Evolutionary conservation across 805 yeast genomes (phyloP), one percentile per base, ranked within the genome.

Genomic region (Priceomyces carsonii): DNA sequence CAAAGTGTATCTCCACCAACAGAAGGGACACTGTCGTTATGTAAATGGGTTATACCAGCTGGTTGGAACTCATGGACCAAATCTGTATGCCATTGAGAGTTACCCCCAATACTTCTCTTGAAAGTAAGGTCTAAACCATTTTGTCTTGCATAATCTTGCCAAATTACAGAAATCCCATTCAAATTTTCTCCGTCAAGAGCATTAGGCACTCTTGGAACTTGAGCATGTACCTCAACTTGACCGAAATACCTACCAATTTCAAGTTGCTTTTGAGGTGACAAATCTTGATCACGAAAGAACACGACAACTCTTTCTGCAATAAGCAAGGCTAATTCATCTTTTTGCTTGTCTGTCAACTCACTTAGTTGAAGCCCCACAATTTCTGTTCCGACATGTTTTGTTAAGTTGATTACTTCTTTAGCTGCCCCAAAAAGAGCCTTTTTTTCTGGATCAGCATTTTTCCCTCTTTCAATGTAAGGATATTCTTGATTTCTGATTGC

Each of bases 1-100:
- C 78, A 75, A 13, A 61, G 40, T 12, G 82, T 76, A 50, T 76
- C 81, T 39, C 80, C 81, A 31, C 80, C 80, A 19, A 65, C 66
- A 1, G 43, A 44, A 16, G 76, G 77, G 47, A 73, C 59, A 10
- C 61, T 42, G 40, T 60, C 67, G 29, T 49, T 50, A 43, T 61
- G 66, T 36, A 61, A 55, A 43, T 70, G 66, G 20, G 67, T 61
- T 26, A 59, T 51, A 36, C 65, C 67, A 8, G 67, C 64, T 2
- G 67, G 64, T 35, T 60, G 66, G 18, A 40, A 45, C 36, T 61
- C 66, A 36, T 61, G 67, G 14, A 55, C 63, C 41, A 61, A 58
- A 39, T 61, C 67, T 9, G 63, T 57, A 46, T 61, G 67, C 67
- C 67, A 61, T 10, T 42, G 48, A 8, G 61, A 48, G 35, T 56